Percentiles rank a stretch among this genome's conserved stretches.
phyloP scores from a whole-genome alignment of 257 asterid species.

The Nicotiana tabacum region DNA sequence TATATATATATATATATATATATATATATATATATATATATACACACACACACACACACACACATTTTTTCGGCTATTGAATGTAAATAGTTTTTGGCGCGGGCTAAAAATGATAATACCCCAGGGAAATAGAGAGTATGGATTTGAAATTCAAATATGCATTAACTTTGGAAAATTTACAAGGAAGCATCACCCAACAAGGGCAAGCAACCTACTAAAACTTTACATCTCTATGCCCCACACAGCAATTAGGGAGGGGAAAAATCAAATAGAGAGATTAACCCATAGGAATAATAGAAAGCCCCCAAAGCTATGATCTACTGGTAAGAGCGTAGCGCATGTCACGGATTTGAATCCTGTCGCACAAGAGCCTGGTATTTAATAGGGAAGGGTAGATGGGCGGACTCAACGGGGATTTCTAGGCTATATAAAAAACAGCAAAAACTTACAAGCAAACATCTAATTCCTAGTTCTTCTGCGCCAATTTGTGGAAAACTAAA shows the following conservation, averaged over 20 bases:
- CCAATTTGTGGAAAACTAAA: slow-evolving; percentile 22
- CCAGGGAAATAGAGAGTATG: neutral
- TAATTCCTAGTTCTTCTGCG: slow-evolving; percentile 20
- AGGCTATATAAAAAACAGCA: slow-evolving; percentile 1
- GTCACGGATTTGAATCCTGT: neutral
- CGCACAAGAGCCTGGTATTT: neutral
- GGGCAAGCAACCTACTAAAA: slow-evolving; percentile 5
- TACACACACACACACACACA: too few species aligned
- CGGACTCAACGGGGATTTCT: neutral
- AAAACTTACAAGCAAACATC: slow-evolving; percentile 27
- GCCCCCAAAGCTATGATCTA: neutral
- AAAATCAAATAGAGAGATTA: neutral
- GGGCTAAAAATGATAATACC: too few species aligned
- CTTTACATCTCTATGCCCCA: slow-evolving; percentile 15
- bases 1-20: too few species aligned
- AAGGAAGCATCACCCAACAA: slow-evolving; percentile 1
- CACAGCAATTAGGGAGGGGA: neutral
- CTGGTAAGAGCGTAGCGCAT: neutral
- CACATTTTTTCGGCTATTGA: too few species aligned
- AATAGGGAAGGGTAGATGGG: too few species aligned
- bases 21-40: too few species aligned
- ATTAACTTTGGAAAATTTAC: slow-evolving; percentile 10
- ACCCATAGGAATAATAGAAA: slow-evolving; percentile 1
- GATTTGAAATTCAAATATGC: slow-evolving; percentile 9
- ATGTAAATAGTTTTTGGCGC: too few species aligned